Evolutionary conservation across 129 eudicot genomes (phyloP).

Genomic region (Cynara cardunculus): DNA sequence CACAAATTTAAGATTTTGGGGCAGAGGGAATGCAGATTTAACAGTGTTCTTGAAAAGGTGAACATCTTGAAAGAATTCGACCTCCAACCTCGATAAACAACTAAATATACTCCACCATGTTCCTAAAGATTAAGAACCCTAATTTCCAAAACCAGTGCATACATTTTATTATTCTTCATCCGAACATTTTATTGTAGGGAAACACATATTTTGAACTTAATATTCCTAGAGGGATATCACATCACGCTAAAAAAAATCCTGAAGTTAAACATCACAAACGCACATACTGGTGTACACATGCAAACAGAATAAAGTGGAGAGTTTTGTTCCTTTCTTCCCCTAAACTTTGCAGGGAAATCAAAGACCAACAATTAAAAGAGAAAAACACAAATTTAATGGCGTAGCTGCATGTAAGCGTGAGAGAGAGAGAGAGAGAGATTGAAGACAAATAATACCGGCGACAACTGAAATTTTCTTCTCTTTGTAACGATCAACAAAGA

Average conservation of each 20-base stretch:
- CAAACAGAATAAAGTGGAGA: background rate
- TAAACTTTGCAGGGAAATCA: background rate
- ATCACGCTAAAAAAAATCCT: background rate
- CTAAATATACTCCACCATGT: background rate
- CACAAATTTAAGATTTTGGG: constrained; percentile 12
- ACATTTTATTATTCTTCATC: background rate
- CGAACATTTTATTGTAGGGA: background rate
- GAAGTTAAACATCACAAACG: background rate
- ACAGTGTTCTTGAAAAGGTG: background rate
- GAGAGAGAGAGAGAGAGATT: background rate
- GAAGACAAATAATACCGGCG: constrained; percentile 53
- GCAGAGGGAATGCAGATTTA: constrained; percentile 10
- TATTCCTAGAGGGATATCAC: background rate
- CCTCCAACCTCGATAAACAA: background rate
- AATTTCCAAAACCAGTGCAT: background rate
- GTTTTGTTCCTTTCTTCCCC: background rate
- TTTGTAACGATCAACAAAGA: constrained; percentile 89
- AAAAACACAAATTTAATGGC: constrained; percentile 3
- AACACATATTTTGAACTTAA: background rate
- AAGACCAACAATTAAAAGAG: background rate
- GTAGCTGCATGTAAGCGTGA: background rate
- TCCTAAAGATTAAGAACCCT: constrained; percentile 8
- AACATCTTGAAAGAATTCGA: background rate
- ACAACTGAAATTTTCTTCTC: constrained; percentile 83
- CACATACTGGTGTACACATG: constrained; percentile 7